Evolutionary conservation across 2,329 filamentous ascomycete species (phyloP), one percentile per base, ranked within the genome.

Genomic region (Xylaria sp.): DNA sequence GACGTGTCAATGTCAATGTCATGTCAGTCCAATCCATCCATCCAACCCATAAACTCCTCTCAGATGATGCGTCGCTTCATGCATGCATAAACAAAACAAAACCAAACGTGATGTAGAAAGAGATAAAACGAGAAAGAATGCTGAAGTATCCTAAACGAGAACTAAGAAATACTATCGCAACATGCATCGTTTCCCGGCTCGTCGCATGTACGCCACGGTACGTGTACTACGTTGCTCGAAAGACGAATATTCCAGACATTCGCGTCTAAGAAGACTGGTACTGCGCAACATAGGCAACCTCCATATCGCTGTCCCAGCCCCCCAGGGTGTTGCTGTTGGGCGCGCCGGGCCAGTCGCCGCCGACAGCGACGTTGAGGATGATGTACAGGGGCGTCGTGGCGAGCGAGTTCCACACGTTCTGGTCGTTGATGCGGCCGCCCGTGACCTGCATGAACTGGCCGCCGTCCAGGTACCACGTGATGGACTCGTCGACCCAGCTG

Each of bases 401-500:
- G 16, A 86, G 77, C 16, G 81, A 79, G 21, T 77, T 78, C 85
- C 84, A 87, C 29, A 82, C 79, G 2, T 68, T 76, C 73, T 81
- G 72, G 63, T 82, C 79, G 42, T 77, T 79, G 40, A 86, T 77
- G 25, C 80, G 74, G 3, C 78, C 74, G 4, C 85, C 85, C 0
- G 75, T 79, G 63, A 87, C 71, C 42, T 79, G 79, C 71, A 82
- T 79, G 75, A 82, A 87, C 58, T 79, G 76, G 0, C 66, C 47
- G 27, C 83, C 85, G 65, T 87, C 84, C 40, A 82, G 73, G 66
- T 78, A 81, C 85, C 85, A 87, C 13, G 81, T 82, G 65, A 87
- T 83, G 1, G 79, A 80, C 80, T 87, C 82, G 2, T 77, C 75
- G 60, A 78, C 72, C 85, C 85, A 87, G 74, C 78, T 72, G 40